Evolutionary conservation across 768 basidiomycete genomes (phyloP).

Genomic region (Boletus coccyginus): DNA sequence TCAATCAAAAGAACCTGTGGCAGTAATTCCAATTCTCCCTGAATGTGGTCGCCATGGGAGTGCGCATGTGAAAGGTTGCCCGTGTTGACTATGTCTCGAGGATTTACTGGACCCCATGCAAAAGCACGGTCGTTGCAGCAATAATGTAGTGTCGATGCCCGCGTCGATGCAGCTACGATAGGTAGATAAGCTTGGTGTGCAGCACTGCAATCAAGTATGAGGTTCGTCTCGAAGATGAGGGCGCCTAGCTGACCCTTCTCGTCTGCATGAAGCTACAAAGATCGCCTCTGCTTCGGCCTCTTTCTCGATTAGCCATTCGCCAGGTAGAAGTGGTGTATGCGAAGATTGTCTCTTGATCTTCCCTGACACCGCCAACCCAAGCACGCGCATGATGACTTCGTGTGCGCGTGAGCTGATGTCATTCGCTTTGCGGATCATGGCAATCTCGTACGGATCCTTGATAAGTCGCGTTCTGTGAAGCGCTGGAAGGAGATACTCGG

Average conservation of each 20-base stretch:
- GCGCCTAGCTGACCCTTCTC: constrained; percentile 66
- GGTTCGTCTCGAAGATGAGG: background rate
- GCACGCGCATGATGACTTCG: constrained; percentile 87
- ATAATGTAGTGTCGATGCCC: constrained; percentile 91
- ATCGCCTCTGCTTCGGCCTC: constrained; percentile 94
- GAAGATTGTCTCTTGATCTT: constrained; percentile 45
- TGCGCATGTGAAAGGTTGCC: constrained; percentile 43
- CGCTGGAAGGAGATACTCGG: constrained; percentile 64
- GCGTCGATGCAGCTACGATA: constrained; percentile 83
- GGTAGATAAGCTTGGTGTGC: constrained; percentile 90
- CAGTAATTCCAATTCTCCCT: constrained; percentile 39
- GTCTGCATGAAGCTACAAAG: constrained; percentile 85
- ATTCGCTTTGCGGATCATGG: constrained; percentile 74
- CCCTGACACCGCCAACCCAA: constrained; percentile 69
- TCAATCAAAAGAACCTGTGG: constrained; percentile 88
- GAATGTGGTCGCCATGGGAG: constrained; percentile 3
- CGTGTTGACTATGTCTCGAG: constrained; percentile 54
- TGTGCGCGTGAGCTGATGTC: constrained; percentile 88
- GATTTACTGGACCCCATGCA: constrained; percentile 73
- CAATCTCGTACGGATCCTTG: constrained; percentile 75
- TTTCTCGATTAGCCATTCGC: constrained; percentile 87
- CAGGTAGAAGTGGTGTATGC: constrained; percentile 53
- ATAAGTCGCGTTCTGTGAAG: constrained; percentile 79
- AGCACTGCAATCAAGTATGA: constrained; percentile 44
- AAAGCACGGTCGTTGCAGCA: constrained; percentile 90